phyloP scores from a whole-genome alignment of 164 flowering plant species.

The Umbellularia californica region DNA sequence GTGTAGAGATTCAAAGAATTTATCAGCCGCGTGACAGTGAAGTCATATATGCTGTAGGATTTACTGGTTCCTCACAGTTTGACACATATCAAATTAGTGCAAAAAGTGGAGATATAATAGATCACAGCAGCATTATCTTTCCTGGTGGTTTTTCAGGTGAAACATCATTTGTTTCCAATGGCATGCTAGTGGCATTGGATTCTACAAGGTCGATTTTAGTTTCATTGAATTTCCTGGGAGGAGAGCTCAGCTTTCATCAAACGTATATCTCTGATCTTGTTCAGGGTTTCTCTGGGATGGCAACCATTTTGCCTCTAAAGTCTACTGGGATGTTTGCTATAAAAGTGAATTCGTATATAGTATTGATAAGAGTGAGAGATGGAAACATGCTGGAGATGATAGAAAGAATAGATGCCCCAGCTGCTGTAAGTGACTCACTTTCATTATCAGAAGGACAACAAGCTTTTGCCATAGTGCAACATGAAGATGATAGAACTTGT shows the following conservation, averaged over 20 bases:
- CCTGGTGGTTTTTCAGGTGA: slow-evolving; percentile 70
- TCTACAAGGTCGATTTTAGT: slow-evolving; percentile 47
- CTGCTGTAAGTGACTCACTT: slow-evolving; percentile 71
- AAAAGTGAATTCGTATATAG: slow-evolving; percentile 25
- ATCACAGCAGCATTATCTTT: slow-evolving; percentile 42
- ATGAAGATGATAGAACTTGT: slow-evolving; percentile 43
- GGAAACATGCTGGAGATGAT: slow-evolving; percentile 55
- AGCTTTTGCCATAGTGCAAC: slow-evolving; percentile 64
- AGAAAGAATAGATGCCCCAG: slow-evolving; percentile 38
- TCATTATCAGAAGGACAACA: slow-evolving; percentile 54
- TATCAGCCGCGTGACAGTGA: slow-evolving; percentile 56
- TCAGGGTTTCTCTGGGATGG: slow-evolving; percentile 44
- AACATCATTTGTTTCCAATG: slow-evolving; percentile 45
- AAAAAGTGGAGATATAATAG: slow-evolving; percentile 66
- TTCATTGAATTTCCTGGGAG: slow-evolving; percentile 40
- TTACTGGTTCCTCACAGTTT: slow-evolving; percentile 48
- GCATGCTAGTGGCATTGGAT: slow-evolving; percentile 61
- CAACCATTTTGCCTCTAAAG: slow-evolving; percentile 53
- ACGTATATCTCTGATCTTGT: slow-evolving; percentile 50
- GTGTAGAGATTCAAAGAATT: slow-evolving; percentile 59
- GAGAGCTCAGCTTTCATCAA: slow-evolving; percentile 42
- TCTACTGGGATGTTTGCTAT: slow-evolving; percentile 52
- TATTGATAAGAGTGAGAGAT: slow-evolving; percentile 42
- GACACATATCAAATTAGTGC: slow-evolving; percentile 45
- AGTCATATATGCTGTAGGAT: slow-evolving; percentile 58